Conservation (phyloP, 2,329 filamentous ascomycete genomes). For the Trichoderma atrobrunneum region DNA sequence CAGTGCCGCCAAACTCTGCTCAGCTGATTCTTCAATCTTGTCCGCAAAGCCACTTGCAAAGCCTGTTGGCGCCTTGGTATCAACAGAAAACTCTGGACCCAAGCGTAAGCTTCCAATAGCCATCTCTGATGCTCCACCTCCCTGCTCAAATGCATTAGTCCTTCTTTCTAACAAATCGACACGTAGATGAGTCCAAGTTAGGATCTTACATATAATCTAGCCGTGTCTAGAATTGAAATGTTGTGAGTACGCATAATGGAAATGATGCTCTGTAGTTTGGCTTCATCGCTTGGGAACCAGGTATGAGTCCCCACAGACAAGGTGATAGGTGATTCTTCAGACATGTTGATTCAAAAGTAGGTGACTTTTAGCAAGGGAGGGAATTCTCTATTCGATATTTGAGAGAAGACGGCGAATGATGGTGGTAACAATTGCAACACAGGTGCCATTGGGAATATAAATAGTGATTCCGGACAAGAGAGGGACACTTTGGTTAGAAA, state of each 20-base stretch:
- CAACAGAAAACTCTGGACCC: background rate
- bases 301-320: conserved; percentile 2
- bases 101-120: background rate
- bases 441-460: background rate
- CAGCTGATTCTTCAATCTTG: conserved; percentile 8
- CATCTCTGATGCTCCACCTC: conserved; percentile 4
- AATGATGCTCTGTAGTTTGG: background rate
- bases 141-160: background rate
- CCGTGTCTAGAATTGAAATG: background rate
- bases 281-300: background rate
- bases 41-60: background rate
- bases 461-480: background rate
- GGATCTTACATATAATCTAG: background rate
- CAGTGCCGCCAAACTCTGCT: conserved; percentile 3
- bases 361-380: fast-evolving
- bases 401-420: background rate
- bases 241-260: conserved; percentile 9
- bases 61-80: conserved; percentile 16
- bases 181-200: background rate
- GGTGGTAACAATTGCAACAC: background rate
- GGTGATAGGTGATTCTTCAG: background rate
- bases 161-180: background rate
- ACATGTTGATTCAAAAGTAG: background rate
- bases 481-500: background rate
- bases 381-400: no score